Conservation (phyloP, 306 rosid species). For the Ammopiptanthus mongolicus region DNA sequence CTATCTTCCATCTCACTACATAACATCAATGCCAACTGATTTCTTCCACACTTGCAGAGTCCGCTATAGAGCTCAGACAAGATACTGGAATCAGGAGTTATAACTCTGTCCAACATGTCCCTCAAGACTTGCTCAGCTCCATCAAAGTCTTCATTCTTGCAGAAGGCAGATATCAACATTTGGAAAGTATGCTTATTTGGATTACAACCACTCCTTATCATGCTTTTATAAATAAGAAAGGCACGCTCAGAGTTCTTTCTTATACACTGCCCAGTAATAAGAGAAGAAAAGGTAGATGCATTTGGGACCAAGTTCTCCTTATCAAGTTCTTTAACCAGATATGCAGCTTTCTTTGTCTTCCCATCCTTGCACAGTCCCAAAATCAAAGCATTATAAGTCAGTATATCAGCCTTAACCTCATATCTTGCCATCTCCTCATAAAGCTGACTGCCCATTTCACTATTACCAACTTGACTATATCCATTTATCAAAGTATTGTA, state of each 20-base stretch:
- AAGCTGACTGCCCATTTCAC: constrained; percentile 56
- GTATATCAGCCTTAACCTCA: constrained; percentile 56
- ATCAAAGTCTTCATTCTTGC: constrained; percentile 63
- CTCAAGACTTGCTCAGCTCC: constrained; percentile 62
- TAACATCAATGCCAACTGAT: constrained; percentile 26
- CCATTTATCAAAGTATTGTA: constrained; percentile 74
- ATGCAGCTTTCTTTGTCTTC: constrained; percentile 76
- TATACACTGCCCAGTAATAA: constrained; percentile 59
- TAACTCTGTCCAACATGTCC: constrained; percentile 58
- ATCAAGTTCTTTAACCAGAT: constrained; percentile 62
- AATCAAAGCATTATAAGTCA: constrained; percentile 78
- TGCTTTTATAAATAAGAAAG: constrained; percentile 59
- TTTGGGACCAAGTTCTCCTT: constrained; percentile 57
- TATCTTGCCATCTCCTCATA: constrained; percentile 66
- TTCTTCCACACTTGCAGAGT: constrained; percentile 47
- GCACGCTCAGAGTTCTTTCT: constrained; percentile 63
- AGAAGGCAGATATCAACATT: constrained; percentile 51
- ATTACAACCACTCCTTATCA: constrained; percentile 62
- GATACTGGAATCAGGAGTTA: constrained; percentile 41
- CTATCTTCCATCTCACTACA: constrained; percentile 43
- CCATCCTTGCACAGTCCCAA: constrained; percentile 84
- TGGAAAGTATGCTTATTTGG: constrained; percentile 50
- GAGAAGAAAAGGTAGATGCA: constrained; percentile 73
- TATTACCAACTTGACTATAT: constrained; percentile 49
- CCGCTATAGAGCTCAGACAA: constrained; percentile 52